These are phyloP conservation scores for Leccinum barrowsii DNA, from an alignment of 768 basidiomycete species.

Conservation along the genomic window DNA sequence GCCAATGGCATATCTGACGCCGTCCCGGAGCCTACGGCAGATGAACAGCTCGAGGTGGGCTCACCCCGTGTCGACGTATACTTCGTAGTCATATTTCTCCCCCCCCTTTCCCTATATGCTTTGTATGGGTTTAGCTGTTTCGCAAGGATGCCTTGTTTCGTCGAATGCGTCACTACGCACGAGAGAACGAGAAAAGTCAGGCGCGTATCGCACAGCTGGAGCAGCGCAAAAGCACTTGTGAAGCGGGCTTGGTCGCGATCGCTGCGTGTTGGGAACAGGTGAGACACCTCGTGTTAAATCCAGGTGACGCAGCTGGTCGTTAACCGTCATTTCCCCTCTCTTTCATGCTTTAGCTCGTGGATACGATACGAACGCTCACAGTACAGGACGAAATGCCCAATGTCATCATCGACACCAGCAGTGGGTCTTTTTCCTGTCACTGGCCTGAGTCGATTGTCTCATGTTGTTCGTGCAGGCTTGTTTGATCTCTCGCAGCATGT, in stretches of 20 bases:
- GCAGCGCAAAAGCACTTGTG: slow-evolving; percentile 58
- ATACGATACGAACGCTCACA: slow-evolving; percentile 60
- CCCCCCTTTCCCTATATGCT: slow-evolving; percentile 1
- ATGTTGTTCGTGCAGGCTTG: slow-evolving; percentile 20
- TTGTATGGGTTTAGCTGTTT: slow-evolving; percentile 51
- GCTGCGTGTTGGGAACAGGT: slow-evolving; percentile 82
- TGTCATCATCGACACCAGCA: slow-evolving; percentile 39
- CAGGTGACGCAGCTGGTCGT: neutral
- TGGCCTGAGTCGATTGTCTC: neutral
- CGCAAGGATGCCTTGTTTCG: slow-evolving; percentile 85
- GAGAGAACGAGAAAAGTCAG: slow-evolving; percentile 66
- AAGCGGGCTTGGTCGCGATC: slow-evolving; percentile 69
- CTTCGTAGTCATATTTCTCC: slow-evolving; percentile 20
- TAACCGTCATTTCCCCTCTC: neutral
- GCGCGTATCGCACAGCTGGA: slow-evolving; percentile 62
- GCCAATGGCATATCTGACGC: slow-evolving; percentile 38
- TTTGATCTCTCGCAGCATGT: slow-evolving; percentile 33
- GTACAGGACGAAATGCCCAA: slow-evolving; percentile 47
- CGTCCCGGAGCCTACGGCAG: slow-evolving; percentile 45
- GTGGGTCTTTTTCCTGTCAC: slow-evolving; percentile 24
- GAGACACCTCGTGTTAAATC: slow-evolving; percentile 11
- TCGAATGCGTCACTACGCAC: slow-evolving; percentile 78
- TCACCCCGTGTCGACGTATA: slow-evolving; percentile 19
- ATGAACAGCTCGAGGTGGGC: slow-evolving; percentile 64
- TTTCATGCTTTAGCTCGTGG: slow-evolving; percentile 49